Base-by-base conservation (phyloP, 768 basidiomycete species). In the Naematelia aurantialba region DNA sequence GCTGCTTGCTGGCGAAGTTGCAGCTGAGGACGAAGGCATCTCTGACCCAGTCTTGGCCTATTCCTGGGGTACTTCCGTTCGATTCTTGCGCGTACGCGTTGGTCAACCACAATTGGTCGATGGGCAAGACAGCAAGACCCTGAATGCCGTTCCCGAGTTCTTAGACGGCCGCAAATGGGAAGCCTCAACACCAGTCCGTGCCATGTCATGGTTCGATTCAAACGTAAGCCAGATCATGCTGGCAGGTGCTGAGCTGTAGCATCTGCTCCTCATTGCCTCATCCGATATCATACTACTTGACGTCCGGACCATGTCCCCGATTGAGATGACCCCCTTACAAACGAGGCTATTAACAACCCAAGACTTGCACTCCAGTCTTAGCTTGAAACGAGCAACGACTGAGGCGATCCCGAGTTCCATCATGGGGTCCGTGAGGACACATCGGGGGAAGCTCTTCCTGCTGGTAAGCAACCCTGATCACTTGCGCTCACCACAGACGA, bases 391-490 rank as follows among this genome's bases (percentile, higher is more conserved):
- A 39, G 34, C 17, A 8, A 8, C 34, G 17, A 39, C 17, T 39
- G 34, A 39, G 8, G 34, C 34, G 17, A 17, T 39, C 17, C 34
- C 34, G 8, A 39, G 17, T 8, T 39, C 34, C 34, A 39, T 39
- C 34, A 8, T 39, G 34, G 34, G 34, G 17, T 39, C 34, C 17
- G 34, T 39, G 8, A 39, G 34, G 34, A 39, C 34, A 17, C 34
- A 39, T 39, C 91, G 93, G 72, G 89, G 90, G 44, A 97, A 90
- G 73, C 81, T 97, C 17, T 97, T 97, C 71, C 67, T 91, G 26
- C 80, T 99, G 71, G 94, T 94, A 75, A 78, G 62, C 62, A 42
- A 0, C n/a, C 27, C 11, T 25, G 2, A 22, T 46, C 52, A 42
- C n/a, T 29, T 2, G 12, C 12, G 63, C 44, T 45, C 52, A 51